Evolutionary conservation across 2,329 filamentous ascomycete species (phyloP), one percentile per base, ranked within the genome.

Genomic region (Calonectria honghensis): DNA sequence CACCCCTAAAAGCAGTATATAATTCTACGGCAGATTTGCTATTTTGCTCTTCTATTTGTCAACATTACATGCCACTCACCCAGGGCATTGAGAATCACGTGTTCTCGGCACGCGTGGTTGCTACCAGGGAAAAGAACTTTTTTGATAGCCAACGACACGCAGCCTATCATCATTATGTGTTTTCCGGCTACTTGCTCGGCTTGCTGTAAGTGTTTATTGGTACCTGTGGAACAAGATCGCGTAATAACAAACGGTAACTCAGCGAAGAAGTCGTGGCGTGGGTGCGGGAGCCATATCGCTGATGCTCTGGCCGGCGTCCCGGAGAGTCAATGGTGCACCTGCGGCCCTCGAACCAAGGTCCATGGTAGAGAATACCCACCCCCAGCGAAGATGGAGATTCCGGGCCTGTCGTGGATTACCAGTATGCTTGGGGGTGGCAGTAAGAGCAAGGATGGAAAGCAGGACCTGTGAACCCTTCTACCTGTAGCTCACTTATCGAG

Each of bases 201-300:
- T 24, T 88, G 87, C 82, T 85, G 87, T 88, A 78, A 80, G 86
- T 45, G 5, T 4, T 10, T 20, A 27, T 45, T n/a, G 51, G 37
- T 10, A 16, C n/a, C 45, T 11, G 35, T 6, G n/a, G 18, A 27
- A 35, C 27, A 5, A 48, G 61, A 50, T 6, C 18, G 20, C 20
- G 31, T 35, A 14, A 10, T 65, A 65, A 65, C 27, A 9, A 16
- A 35, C 24, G 18, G 6, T 16, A 13, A 20, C 50, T 0, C 72
- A 89, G 88, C 86, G 35, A 89, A 88, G 81, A 85, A 86, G 77
- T 81, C 87, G 32, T 89, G 88, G 88, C 86, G 87, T 74, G 88
- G 88, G 75, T 90, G 88, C 82, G 88, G 88, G 65, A 83, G 76
- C 70, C 88, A 90, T 78, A 85, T 89, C 73, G 83, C 86, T 11